Conservation (phyloP, 2,329 filamentous ascomycete genomes). For the Pseudocercospora vitis region DNA sequence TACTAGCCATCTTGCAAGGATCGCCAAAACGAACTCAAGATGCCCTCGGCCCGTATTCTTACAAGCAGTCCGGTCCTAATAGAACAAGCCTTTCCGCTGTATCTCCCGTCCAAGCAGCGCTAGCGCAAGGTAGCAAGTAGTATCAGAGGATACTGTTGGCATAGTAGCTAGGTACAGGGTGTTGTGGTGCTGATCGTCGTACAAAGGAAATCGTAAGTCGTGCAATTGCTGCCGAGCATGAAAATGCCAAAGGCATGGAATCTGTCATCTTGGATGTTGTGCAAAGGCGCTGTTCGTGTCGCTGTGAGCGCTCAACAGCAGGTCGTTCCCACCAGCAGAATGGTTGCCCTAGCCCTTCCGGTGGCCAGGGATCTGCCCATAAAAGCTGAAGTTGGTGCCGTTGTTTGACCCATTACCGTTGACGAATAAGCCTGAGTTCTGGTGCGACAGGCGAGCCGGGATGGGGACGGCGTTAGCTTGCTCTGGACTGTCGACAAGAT, state of each 20-base stretch:
- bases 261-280: neutral
- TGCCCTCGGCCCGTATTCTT: neutral
- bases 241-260: neutral
- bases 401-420: neutral
- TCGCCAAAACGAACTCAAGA: no score
- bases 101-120: conserved; percentile 6
- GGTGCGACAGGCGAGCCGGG: neutral
- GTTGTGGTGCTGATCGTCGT: neutral
- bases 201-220: conserved; percentile 3
- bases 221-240: neutral
- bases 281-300: neutral
- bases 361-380: neutral
- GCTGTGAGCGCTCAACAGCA: neutral
- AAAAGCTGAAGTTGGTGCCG: conserved; percentile 10
- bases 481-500: conserved; percentile 10
- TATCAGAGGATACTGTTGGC: neutral
- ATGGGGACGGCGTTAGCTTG: neutral
- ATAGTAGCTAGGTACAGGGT: neutral
- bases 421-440: neutral
- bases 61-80: neutral
- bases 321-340: no score
- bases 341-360: neutral
- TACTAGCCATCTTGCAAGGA: no score
- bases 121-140: neutral
- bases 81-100: conserved; percentile 1